Evolutionary conservation across 2,329 filamentous ascomycete genomes (phyloP), one percentile per base, ranked within the genome.

Genomic region (Aspergillus viridinutans): DNA sequence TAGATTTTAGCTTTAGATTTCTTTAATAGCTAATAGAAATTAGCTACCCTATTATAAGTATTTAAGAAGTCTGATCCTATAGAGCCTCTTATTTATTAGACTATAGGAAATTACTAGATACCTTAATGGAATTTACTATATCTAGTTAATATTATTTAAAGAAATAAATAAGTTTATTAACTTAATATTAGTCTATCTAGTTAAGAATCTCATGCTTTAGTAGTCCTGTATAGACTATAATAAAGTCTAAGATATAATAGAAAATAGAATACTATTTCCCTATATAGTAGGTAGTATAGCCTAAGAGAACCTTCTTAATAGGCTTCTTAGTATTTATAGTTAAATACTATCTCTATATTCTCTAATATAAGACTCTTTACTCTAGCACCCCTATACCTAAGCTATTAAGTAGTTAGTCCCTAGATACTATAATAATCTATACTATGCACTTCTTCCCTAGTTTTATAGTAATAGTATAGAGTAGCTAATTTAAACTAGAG

Each of bases 341-440:
- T 29, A 50, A 40, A 53, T 56, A 9, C 35, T 56, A 23, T 51
- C 50, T n/a, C 12, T 56, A 3, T 17, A 45, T 9, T 56, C 50
- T 4, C 23, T 56, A 7, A 21, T 49, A 9, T 32, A 56, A 26
- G 50, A 53, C 17, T 35, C 50, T 26, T 52, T 56, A 5, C 35
- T 56, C n/a, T 50, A 45, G 35, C 43, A 56, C 32, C 45, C 50
- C 2, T 56, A 45, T 28, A 29, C 54, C 4, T 32, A 21, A 25
- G 50, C 50, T 9, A 25, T 56, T 5, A 49, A 35, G 25, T 20
- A 23, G 40, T 26, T 56, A n/a, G 17, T 56, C 14, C 43, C 43
- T 20, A n/a, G 25, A 3, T n/a, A 8, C 17, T 29, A 2, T 29
- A 29, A 21, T 7, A 43, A 56, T 23, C 25, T 56, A 21, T 35